Conservation (phyloP, 2,329 filamentous ascomycete species). For the Teratosphaeria nubilosa region DNA sequence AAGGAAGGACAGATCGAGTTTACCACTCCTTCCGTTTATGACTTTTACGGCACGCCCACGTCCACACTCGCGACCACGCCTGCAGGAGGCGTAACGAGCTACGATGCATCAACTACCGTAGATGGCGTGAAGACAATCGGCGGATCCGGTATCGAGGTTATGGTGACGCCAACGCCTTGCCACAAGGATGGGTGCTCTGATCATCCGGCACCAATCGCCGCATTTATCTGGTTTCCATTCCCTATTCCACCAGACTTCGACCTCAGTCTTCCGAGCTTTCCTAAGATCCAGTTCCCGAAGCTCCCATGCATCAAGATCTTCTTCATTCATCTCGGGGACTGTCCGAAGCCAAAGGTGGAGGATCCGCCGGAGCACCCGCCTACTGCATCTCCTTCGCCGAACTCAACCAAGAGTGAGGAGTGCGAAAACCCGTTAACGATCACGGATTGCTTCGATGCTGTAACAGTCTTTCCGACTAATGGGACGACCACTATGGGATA, state of each 20-base stretch:
- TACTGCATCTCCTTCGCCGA: neutral
- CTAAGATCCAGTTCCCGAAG: neutral
- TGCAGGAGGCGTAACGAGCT: neutral
- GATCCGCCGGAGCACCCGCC: neutral
- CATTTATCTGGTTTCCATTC: neutral
- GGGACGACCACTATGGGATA: neutral
- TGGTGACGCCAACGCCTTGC: neutral
- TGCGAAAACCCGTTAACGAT: neutral
- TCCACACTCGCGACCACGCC: neutral
- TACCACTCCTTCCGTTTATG: neutral
- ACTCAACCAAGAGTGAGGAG: neutral
- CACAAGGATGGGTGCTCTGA: neutral
- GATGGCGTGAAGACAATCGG: neutral
- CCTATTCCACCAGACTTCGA: neutral
- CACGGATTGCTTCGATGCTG: neutral
- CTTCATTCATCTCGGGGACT: neutral
- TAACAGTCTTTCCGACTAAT: neutral
- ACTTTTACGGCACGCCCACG: neutral
- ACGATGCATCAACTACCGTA: neutral
- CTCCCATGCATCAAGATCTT: neutral
- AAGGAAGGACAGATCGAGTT: neutral
- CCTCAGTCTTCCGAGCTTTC: neutral
- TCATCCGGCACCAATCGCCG: neutral
- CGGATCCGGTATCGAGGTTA: neutral
- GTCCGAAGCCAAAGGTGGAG: neutral